Evolutionary conservation across 768 basidiomycete genomes (phyloP).

Genomic region (Cystofilobasidium ferigula): DNA sequence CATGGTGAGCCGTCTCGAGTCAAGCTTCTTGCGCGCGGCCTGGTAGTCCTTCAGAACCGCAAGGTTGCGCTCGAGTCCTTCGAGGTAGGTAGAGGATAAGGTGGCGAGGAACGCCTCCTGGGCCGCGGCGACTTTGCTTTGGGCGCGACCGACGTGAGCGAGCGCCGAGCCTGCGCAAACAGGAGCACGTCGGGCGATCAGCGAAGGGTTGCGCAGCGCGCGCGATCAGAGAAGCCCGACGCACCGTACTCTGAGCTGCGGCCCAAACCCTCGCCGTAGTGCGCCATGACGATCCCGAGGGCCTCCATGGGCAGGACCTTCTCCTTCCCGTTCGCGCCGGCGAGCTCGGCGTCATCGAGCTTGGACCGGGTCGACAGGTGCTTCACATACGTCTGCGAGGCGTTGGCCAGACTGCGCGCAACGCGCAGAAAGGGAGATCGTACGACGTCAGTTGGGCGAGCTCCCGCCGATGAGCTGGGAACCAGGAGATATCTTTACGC

Average conservation of each 20-base stretch:
- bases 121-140: slow-evolving; percentile 70
- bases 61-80: slow-evolving; percentile 54
- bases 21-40: slow-evolving; percentile 67
- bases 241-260: slow-evolving; percentile 62
- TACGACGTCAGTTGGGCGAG: neutral
- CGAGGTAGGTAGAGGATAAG: slow-evolving; percentile 26
- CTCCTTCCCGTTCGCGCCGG: slow-evolving; percentile 48
- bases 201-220: neutral
- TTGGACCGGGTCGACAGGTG: slow-evolving; percentile 62
- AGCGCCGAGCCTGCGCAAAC: slow-evolving; percentile 55
- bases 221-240: slow-evolving; percentile 14
- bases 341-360: slow-evolving; percentile 45
- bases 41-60: slow-evolving; percentile 74
- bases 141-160: slow-evolving; percentile 64
- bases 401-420: slow-evolving; percentile 51
- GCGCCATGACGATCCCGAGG: slow-evolving; percentile 75
- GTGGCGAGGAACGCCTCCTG: slow-evolving; percentile 70
- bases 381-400: slow-evolving; percentile 60
- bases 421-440: neutral
- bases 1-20: slow-evolving; percentile 68
- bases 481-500: slow-evolving; percentile 35
- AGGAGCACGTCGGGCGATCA: slow-evolving; percentile 1
- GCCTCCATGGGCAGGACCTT: slow-evolving; percentile 67
- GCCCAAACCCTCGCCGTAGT: slow-evolving; percentile 71
- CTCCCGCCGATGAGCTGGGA: too few relatives aligned